Evolutionary conservation across 2,329 filamentous ascomycete genomes (phyloP), one percentile per base, ranked within the genome.

Genomic region (Alternaria arborescens): DNA sequence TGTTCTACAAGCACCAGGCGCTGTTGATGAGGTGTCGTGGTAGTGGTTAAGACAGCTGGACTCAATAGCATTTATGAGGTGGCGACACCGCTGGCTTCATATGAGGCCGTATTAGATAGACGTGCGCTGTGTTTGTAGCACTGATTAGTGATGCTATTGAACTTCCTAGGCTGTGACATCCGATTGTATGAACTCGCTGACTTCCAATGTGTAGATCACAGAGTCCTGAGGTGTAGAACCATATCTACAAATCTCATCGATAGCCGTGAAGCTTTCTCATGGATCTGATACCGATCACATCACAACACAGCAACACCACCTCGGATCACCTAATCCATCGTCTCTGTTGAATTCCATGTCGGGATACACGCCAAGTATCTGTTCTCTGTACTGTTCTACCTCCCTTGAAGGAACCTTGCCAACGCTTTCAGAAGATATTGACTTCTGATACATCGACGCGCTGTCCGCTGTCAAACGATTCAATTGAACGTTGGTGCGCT

Each of bases 321-420:
- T 18, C 24, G 48, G 34, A 20, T 32, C 55, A 2, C 60, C 52
- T 16, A 55, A 60, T 1, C 64, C 62, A 1, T 58, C 55, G 26
- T 38, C 60, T 14, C 62, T 64, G 48, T 68, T 64, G 42, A 72
- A 69, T 28, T 57, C 53, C 62, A 72, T 66, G 32, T 72, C 70
- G 5, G 69, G 70, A 55, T 72, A 72, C 8, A 71, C 47, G 6
- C 46, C 48, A 5, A 71, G 48, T 12, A 70, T 64, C 46, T 69
- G 62, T 32, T 67, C 60, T n/a, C 62, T 55, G 20, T 65, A 70
- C 22, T 61, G 62, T 12, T 71, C 63, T 5, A 72, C 66, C 42
- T 69, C 67, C 12, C 53, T 60, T 51, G 53, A 53, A 36, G 65
- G 53, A 14, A 32, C 60, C 38, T 64, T 50, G 3, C 43, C 41